Evolutionary conservation across 1,139 yeast species (phyloP).

Genomic region (Lodderomyces orthopsilosis): DNA sequence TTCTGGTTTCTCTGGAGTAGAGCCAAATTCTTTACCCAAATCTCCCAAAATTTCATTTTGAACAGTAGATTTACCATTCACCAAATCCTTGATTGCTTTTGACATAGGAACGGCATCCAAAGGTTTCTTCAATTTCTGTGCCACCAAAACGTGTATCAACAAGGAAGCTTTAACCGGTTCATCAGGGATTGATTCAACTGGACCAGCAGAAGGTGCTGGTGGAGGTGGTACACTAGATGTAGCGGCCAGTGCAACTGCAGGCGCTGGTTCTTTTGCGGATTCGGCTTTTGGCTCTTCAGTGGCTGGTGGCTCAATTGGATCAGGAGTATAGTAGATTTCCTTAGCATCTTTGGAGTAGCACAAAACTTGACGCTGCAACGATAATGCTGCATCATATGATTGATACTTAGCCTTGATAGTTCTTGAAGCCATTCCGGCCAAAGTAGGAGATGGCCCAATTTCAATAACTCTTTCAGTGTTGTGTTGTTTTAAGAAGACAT

Average conservation of each 20-base stretch:
- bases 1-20: constrained; percentile 98
- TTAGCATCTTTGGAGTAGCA: constrained; percentile 95
- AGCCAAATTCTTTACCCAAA: constrained; percentile 94
- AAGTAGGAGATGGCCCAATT: constrained; percentile 97
- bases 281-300: constrained; percentile 21
- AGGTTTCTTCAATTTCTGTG: constrained; percentile 91
- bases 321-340: constrained; percentile 94
- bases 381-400: constrained; percentile 95
- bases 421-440: constrained; percentile 98
- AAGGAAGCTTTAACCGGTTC: constrained; percentile 85
- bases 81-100: constrained; percentile 94
- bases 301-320: constrained; percentile 54
- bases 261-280: constrained; percentile 33
- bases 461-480: constrained; percentile 97
- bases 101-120: constrained; percentile 81
- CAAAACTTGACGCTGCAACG: constrained; percentile 93
- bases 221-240: constrained; percentile 53
- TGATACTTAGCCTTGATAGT: constrained; percentile 95
- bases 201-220: constrained; percentile 62
- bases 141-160: constrained; percentile 84
- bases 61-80: constrained; percentile 96
- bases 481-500: constrained; percentile 89
- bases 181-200: constrained; percentile 82
- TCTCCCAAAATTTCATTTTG: constrained; percentile 98
- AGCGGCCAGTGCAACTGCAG: constrained; percentile 46